Conservation (phyloP, 1,139 yeast species). For the Candida sp. region DNA sequence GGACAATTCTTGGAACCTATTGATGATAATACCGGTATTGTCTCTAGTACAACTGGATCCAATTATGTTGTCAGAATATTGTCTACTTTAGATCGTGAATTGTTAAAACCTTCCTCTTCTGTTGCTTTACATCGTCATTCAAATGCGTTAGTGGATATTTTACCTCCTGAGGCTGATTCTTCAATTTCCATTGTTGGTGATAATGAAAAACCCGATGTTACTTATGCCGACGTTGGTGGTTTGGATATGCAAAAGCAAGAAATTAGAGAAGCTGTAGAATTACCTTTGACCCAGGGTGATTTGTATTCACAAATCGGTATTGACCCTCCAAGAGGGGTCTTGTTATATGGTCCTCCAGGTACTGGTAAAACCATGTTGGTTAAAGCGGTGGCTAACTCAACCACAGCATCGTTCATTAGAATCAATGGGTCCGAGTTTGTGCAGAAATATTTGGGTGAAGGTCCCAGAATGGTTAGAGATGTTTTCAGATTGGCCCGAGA, state of each 20-base stretch:
- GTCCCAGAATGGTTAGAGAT: conserved; percentile 99
- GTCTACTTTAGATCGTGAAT: conserved; percentile 91
- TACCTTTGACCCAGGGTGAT: conserved; percentile 95
- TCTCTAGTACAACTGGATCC: conserved; percentile 96
- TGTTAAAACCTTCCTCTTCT: conserved; percentile 90
- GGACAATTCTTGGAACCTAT: conserved; percentile 98
- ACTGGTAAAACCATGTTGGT: conserved; percentile 99
- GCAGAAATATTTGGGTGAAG: conserved; percentile 97
- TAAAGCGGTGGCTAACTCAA: conserved; percentile 96
- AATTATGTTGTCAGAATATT: conserved; percentile 94
- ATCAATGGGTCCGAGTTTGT: conserved; percentile 98
- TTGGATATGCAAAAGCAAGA: conserved; percentile 99
- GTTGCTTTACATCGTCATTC: conserved; percentile 99
- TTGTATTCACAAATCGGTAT: conserved; percentile 97
- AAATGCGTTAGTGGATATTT: conserved; percentile 92
- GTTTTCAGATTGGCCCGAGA: conserved; percentile 97
- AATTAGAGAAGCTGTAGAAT: conserved; percentile 96
- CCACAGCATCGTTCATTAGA: conserved; percentile 94
- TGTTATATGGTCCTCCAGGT: conserved; percentile 98
- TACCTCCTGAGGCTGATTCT: conserved; percentile 99
- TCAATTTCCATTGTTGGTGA: conserved; percentile 94
- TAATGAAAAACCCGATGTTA: conserved; percentile 87
- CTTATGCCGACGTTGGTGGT: conserved; percentile 96
- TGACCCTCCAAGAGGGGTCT: conserved; percentile 98
- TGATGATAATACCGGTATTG: conserved; percentile 95